Evolutionary conservation across 805 yeast genomes (phyloP), one percentile per base, ranked within the genome.

Genomic region (Metschnikowia gelsemii): DNA sequence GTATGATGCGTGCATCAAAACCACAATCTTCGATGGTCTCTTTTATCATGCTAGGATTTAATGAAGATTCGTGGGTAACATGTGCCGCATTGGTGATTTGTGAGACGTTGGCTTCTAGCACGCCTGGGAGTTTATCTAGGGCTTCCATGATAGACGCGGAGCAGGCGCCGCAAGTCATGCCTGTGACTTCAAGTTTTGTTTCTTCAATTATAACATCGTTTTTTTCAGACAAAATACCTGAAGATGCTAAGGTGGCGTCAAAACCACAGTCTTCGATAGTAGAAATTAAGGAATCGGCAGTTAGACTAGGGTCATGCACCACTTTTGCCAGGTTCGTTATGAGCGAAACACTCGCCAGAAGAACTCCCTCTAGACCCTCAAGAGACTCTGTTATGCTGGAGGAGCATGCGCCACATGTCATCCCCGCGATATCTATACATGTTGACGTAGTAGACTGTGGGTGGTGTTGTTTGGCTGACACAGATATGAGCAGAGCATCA

Each of bases 81-180:
- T 63, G 56, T 2, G 90, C 96, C 35, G 79, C 77, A 50, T 86
- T 93, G 0, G 96, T 87, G 3, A 87, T 64, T 22, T 87, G 71
- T 1, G 96, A 84, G 1, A 90, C 87, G 2, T 75, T 70, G 0
- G 73, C 87, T 4, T 62, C 55, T 1, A 54, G 35, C 2, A 87
- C 84, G 1, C 84, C 85, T 0, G 66, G 63, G 7, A 78, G 40
- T 0, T 56, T 56, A 40, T 70, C 63, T 20, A 87, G 55, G 0
- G 81, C 81, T 19, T 65, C 62, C 0, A 82, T 76, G 16, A 91
- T 78, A 0, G 93, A 68, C 2, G 82, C 72, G 0, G 85, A 75
- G 58, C 98, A 91, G 1, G 95, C 76, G 2, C 93, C 83, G 57
- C 97, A 91, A 2, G 98, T 90, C 97, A 90, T 91, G 2, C 97